Evolutionary conservation across 2,329 filamentous ascomycete species (phyloP).

Genomic region (Aspergillus novofumigatus): DNA sequence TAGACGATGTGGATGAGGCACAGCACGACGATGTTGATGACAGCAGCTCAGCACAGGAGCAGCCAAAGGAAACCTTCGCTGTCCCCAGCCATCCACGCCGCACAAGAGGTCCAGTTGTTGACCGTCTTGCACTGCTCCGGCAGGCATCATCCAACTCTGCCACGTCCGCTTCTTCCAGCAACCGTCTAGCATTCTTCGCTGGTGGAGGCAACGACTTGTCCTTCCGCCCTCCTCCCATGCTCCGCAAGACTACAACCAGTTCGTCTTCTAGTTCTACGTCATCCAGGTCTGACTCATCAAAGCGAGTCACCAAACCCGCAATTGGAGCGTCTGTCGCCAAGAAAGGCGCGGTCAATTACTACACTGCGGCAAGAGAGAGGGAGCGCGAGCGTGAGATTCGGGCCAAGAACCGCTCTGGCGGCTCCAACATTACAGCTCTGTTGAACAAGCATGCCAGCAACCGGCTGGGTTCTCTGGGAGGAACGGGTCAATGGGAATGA

Average conservation of each 20-base stretch:
- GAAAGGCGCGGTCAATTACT: constrained; percentile 57
- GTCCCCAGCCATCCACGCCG: constrained; percentile 35
- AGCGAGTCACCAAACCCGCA: constrained; percentile 27
- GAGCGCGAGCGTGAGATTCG: constrained; percentile 54
- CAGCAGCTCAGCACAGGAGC: constrained; percentile 17
- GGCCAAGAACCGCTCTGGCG: constrained; percentile 44
- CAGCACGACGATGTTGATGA: constrained; percentile 38
- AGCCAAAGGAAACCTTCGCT: constrained; percentile 20
- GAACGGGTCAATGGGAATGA: constrained; percentile 41
- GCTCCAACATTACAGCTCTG: constrained; percentile 33
- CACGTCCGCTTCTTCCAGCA: constrained; percentile 19
- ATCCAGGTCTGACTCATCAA: constrained; percentile 20
- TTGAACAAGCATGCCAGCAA: constrained; percentile 37
- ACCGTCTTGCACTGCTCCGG: constrained; percentile 42
- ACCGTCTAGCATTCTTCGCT: constrained; percentile 33
- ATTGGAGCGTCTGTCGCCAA: constrained; percentile 48
- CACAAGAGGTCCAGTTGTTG: constrained; percentile 40
- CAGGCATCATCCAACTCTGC: constrained; percentile 44
- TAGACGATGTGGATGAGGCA: constrained; percentile 47
- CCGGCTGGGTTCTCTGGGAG: constrained; percentile 34
- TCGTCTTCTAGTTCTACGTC: constrained; percentile 26
- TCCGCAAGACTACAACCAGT: constrained; percentile 28
- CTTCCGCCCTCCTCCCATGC: constrained; percentile 29
- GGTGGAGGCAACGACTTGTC: constrained; percentile 22
- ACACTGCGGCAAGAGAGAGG: constrained; percentile 51